Evolutionary conservation across 371 early-diverging fungal genomes (phyloP).

Genomic region (Batkoa obscura): DNA sequence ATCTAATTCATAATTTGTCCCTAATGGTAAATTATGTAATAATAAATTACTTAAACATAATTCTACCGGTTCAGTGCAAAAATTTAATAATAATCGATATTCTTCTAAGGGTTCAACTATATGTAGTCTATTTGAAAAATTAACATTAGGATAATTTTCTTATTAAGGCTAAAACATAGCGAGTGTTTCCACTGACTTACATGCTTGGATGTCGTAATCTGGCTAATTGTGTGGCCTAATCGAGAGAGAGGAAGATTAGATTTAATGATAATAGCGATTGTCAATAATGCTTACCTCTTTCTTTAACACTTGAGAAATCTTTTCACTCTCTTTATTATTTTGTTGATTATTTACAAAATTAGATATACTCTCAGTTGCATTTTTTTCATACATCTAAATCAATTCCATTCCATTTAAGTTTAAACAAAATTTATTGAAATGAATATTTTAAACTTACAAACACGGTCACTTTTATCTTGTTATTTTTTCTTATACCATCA

Average conservation of each 20-base stretch:
- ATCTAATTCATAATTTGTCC: slow-evolving; percentile 47
- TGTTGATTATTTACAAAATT: too few relatives aligned
- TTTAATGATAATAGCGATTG: background rate
- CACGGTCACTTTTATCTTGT: too few relatives aligned
- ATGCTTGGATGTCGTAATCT: slow-evolving; percentile 66
- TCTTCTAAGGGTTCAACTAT: slow-evolving; percentile 67
- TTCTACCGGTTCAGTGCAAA: slow-evolving; percentile 60
- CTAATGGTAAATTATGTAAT: slow-evolving; percentile 30
- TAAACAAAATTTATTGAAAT: too few relatives aligned
- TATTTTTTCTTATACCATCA: too few relatives aligned
- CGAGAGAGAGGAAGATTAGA: background rate
- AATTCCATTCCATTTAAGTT: too few relatives aligned
- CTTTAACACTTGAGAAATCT: slow-evolving; percentile 7
- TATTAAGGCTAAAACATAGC: background rate
- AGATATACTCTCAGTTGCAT: too few relatives aligned
- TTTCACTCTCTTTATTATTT: slow-evolving; percentile 4
- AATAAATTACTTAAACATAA: slow-evolving; percentile 45
- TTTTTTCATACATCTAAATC: too few relatives aligned
- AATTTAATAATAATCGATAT: slow-evolving; percentile 44
- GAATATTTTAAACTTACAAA: too few relatives aligned
- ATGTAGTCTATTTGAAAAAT: slow-evolving; percentile 8
- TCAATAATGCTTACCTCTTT: slow-evolving; percentile 6
- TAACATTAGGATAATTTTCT: too few relatives aligned
- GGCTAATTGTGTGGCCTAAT: slow-evolving; percentile 47
- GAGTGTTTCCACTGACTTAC: slow-evolving; percentile 15